Percentiles rank a stretch among this genome's conserved stretches.
These are phyloP conservation scores for Coniferiporia sulphurascens DNA, from an alignment of 1,284 basidiomycete genomes.

Conservation along the genomic window DNA sequence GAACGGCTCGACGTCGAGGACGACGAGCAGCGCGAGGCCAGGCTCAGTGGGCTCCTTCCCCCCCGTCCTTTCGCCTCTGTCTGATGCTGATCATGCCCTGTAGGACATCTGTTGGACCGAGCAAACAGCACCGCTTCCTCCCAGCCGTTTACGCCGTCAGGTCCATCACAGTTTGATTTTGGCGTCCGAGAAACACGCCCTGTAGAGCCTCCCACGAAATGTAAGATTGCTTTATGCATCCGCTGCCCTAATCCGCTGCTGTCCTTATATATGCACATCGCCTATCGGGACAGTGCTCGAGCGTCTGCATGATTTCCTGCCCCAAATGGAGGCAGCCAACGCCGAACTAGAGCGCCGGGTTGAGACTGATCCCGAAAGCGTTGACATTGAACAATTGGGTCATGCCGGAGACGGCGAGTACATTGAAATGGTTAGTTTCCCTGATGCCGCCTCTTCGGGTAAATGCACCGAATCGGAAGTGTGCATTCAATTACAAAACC, in stretches of 20 bases:
- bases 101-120: constrained; percentile 18
- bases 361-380: constrained; percentile 18
- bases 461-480: neutral
- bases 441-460: neutral
- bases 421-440: constrained; percentile 22
- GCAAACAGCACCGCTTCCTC: constrained; percentile 6
- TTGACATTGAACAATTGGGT: constrained; percentile 24
- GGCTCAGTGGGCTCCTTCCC: constrained; percentile 17
- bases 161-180: constrained; percentile 16
- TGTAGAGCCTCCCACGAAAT: constrained; percentile 16
- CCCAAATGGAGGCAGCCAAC: constrained; percentile 24
- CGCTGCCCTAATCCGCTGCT: neutral
- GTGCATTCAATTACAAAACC: neutral
- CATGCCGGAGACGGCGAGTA: constrained; percentile 16
- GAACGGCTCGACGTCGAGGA: constrained; percentile 22
- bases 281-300: constrained; percentile 19
- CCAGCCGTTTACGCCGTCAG: neutral
- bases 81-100: neutral
- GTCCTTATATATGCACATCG: constrained; percentile 3
- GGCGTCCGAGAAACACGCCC: constrained; percentile 14
- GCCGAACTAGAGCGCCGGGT: constrained; percentile 18
- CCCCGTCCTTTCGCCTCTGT: neutral
- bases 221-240: constrained; percentile 10
- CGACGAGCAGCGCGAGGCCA: constrained; percentile 16
- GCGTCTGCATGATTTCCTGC: constrained; percentile 24